These are phyloP conservation scores for Fusarium clavum DNA, from an alignment of 2,329 filamentous ascomycete species.

Conservation along the genomic window DNA sequence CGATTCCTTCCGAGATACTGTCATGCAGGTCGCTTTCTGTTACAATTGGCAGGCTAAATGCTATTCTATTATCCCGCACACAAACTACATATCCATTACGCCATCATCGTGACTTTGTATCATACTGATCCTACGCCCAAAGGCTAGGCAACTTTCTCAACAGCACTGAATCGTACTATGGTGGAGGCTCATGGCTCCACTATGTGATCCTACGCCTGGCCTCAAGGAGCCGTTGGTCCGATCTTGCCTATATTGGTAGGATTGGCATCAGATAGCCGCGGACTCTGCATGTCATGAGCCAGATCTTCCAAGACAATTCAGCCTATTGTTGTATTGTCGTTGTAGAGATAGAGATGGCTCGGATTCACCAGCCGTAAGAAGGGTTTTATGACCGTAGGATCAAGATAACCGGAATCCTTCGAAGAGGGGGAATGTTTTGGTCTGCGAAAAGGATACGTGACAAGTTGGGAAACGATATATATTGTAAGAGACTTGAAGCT, in stretches of 20 bases:
- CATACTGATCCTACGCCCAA: background rate
- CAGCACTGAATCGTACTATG: background rate
- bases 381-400: background rate
- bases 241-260: background rate
- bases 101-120: background rate
- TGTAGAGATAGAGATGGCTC: background rate
- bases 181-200: background rate
- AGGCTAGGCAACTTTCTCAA: background rate
- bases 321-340: background rate
- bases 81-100: background rate
- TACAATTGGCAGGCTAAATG: constrained; percentile 8
- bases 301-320: background rate
- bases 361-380: background rate
- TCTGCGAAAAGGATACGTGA: background rate
- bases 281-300: background rate
- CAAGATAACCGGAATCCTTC: background rate
- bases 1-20: background rate
- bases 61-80: background rate
- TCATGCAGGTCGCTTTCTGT: background rate
- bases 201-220: background rate
- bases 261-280: background rate
- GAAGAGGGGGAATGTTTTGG: background rate
- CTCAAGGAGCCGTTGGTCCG: constrained; percentile 3
- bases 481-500: accelerated
- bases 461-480: background rate